These are phyloP conservation scores for Onygenales sp. DNA, from an alignment of 2,329 filamentous ascomycete genomes.

Conservation along the genomic window DNA sequence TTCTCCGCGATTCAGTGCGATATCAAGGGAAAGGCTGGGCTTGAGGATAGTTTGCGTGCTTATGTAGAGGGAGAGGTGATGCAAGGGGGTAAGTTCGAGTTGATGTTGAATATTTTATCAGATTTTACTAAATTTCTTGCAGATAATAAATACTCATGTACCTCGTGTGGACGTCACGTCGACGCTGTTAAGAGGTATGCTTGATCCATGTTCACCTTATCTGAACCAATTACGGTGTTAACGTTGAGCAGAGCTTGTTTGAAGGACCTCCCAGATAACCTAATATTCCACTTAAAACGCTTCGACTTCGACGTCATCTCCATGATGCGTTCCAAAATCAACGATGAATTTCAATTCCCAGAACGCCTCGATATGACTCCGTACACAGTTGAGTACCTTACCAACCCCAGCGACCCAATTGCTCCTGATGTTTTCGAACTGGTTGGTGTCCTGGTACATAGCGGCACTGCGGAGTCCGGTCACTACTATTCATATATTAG, in stretches of 20 bases:
- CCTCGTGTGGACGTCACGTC: slow-evolving; percentile 76
- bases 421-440: slow-evolving; percentile 77
- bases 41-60: slow-evolving; percentile 83
- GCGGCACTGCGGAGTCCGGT: slow-evolving; percentile 83
- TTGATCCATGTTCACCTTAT: neutral
- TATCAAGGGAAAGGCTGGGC: slow-evolving; percentile 78
- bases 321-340: slow-evolving; percentile 81
- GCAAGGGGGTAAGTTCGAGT: slow-evolving; percentile 59
- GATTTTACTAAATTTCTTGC: slow-evolving; percentile 14
- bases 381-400: slow-evolving; percentile 80
- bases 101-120: neutral
- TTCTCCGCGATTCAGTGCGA: slow-evolving; percentile 95
- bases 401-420: slow-evolving; percentile 46
- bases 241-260: slow-evolving; percentile 59
- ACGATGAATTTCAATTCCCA: slow-evolving; percentile 88
- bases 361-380: slow-evolving; percentile 72
- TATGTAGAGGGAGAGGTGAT: slow-evolving; percentile 94
- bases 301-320: slow-evolving; percentile 49
- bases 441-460: slow-evolving; percentile 89
- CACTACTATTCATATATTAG: slow-evolving; percentile 97
- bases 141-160: slow-evolving; percentile 98
- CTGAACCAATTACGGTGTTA: slow-evolving; percentile 5
- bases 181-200: slow-evolving; percentile 77
- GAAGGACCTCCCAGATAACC: slow-evolving; percentile 83
- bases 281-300: slow-evolving; percentile 85